Percentiles rank a stretch among this genome's conserved stretches.
These are phyloP conservation scores for Talaromyces stipitatus DNA, from an alignment of 495 filamentous ascomycete species.

Conservation along the genomic window DNA sequence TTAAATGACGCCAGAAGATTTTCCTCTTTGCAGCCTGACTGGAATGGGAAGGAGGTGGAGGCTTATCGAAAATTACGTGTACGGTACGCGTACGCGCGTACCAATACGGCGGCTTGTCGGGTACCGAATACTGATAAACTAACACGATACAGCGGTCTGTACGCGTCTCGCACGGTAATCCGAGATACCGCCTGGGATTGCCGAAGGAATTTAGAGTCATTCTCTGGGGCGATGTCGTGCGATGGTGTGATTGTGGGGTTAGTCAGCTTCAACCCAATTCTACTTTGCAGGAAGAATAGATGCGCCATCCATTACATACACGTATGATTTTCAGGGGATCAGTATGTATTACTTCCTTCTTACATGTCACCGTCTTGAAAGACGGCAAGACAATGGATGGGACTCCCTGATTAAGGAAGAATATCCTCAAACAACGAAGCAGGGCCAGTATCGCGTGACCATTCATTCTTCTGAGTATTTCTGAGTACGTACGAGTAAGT, in stretches of 20 bases:
- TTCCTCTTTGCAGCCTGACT: background rate
- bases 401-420: background rate
- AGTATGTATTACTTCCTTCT: background rate
- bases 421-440: background rate
- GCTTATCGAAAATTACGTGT: background rate
- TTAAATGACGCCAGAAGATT: background rate
- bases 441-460: background rate
- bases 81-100: background rate
- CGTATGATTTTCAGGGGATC: background rate
- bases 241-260: slow-evolving; percentile 1
- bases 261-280: background rate
- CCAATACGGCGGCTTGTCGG: background rate
- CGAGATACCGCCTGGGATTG: background rate
- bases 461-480: background rate
- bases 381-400: background rate
- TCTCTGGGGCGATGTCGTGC: slow-evolving; percentile 2
- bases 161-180: background rate
- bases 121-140: background rate
- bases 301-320: background rate
- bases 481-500: background rate
- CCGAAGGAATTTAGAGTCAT: background rate
- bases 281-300: background rate
- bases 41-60: background rate
- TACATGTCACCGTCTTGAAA: background rate
- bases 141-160: background rate